Percentiles rank a stretch among this genome's conserved stretches.
Conservation (phyloP, 371 early-diverging fungal species). For the Cokeromyces recurvatus region DNA sequence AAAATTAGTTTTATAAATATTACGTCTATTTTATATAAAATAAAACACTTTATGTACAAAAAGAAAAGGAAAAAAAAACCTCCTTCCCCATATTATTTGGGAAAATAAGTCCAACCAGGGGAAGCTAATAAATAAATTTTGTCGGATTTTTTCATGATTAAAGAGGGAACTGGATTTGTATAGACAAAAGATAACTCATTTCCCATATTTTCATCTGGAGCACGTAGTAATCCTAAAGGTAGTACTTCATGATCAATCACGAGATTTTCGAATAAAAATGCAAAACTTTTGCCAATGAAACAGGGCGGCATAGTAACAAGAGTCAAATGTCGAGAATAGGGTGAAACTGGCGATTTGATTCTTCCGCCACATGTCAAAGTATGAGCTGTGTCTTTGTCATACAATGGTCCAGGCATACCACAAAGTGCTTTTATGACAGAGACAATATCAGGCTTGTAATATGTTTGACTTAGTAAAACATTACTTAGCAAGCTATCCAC, state of each 20-base stretch:
- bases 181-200: slow-evolving; percentile 47
- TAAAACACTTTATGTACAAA: too few relatives aligned
- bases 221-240: slow-evolving; percentile 40
- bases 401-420: slow-evolving; percentile 39
- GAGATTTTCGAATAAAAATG: slow-evolving; percentile 31
- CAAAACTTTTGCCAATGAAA: slow-evolving; percentile 35
- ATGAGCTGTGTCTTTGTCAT: slow-evolving; percentile 23
- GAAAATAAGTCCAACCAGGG: slow-evolving; percentile 22
- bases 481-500: slow-evolving; percentile 39
- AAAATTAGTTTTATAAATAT: too few relatives aligned
- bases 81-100: too few relatives aligned
- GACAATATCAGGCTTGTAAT: slow-evolving; percentile 46
- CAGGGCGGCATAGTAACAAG: slow-evolving; percentile 26
- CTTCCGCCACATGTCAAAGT: slow-evolving; percentile 14
- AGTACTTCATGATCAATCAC: slow-evolving; percentile 34
- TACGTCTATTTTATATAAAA: too few relatives aligned
- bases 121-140: slow-evolving; percentile 24
- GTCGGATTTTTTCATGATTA: slow-evolving; percentile 24
- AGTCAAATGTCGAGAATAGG: slow-evolving; percentile 16
- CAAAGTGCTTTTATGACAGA: slow-evolving; percentile 47
- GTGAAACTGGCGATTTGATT: background rate
- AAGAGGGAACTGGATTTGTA: slow-evolving; percentile 43
- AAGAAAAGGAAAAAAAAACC: too few relatives aligned
- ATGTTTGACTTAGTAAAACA: slow-evolving; percentile 41
- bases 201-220: slow-evolving; percentile 40